phyloP scores from a whole-genome alignment of 805 yeast species.

The Maudiozyma serrabonitensis region DNA sequence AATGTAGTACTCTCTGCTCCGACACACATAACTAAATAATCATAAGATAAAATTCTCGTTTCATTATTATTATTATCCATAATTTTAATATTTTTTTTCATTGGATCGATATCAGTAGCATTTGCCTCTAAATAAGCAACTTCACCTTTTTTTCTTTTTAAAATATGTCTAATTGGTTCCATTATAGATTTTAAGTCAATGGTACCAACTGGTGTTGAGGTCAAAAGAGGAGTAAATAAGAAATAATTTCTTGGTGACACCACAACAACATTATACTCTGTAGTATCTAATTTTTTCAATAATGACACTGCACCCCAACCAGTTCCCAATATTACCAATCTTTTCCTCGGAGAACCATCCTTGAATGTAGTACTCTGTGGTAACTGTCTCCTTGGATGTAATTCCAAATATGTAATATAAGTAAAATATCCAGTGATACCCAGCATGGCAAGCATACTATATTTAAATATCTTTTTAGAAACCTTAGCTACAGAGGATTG shows the following conservation, averaged over 20 bases:
- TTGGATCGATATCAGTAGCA: slow-evolving; percentile 76
- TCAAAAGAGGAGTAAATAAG: slow-evolving; percentile 87
- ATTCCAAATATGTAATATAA: slow-evolving; percentile 53
- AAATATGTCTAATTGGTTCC: slow-evolving; percentile 84
- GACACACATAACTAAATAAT: slow-evolving; percentile 81
- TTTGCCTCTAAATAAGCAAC: slow-evolving; percentile 83
- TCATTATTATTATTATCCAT: slow-evolving; percentile 26
- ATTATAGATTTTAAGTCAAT: slow-evolving; percentile 82
- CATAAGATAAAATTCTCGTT: slow-evolving; percentile 37
- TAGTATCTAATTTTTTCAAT: slow-evolving; percentile 74
- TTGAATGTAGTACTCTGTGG: slow-evolving; percentile 50
- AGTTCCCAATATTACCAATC: slow-evolving; percentile 64
- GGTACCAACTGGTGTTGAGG: slow-evolving; percentile 92
- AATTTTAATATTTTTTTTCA: slow-evolving; percentile 51
- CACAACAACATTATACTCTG: slow-evolving; percentile 78
- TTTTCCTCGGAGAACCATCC: slow-evolving; percentile 37
- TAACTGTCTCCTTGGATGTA: slow-evolving; percentile 48
- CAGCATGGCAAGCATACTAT: slow-evolving; percentile 13
- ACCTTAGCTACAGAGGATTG: not conserved
- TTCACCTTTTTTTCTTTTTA: slow-evolving; percentile 70
- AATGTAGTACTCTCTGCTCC: slow-evolving; percentile 94
- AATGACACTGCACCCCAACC: slow-evolving; percentile 95
- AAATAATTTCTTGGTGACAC: slow-evolving; percentile 94
- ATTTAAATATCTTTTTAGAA: slow-evolving; percentile 2
- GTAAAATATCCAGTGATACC: slow-evolving; percentile 49